phyloP scores from a whole-genome alignment of 2,329 filamentous ascomycete genomes.

The Fusarium sp. region DNA sequence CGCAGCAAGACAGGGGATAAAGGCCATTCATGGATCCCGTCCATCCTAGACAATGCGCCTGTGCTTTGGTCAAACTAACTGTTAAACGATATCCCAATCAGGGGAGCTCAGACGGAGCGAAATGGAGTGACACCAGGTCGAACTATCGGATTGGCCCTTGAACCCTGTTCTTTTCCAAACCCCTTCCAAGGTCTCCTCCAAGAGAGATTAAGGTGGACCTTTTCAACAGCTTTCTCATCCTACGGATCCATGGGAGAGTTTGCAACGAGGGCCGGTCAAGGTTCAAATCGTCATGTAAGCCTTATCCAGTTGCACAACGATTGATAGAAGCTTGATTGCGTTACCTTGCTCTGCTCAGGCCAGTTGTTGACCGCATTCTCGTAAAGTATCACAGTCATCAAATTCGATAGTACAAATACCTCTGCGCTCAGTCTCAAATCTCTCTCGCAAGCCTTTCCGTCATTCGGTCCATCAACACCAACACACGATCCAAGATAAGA shows the following conservation, averaged over 20 bases:
- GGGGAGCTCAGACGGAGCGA: conserved; percentile 31
- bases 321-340: not conserved
- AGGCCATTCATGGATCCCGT: conserved; percentile 27
- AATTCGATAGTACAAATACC: not conserved
- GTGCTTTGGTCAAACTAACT: conserved; percentile 24
- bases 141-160: conserved; percentile 35
- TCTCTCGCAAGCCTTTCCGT: conserved; percentile 5
- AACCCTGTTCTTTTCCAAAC: conserved; percentile 26
- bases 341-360: conserved; percentile 18
- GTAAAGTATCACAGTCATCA: not conserved
- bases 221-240: conserved; percentile 26
- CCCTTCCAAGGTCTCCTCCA: conserved; percentile 39
- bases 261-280: conserved; percentile 24
- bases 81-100: conserved; percentile 35
- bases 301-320: conserved; percentile 9
- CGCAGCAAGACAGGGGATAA: conserved; percentile 8
- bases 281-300: conserved; percentile 31
- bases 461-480: not conserved
- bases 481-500: not conserved
- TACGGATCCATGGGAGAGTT: conserved; percentile 30
- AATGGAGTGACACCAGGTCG: conserved; percentile 32
- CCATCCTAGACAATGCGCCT: conserved; percentile 36
- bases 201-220: conserved; percentile 41
- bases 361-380: conserved; percentile 18
- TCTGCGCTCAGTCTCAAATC: not conserved